Base-by-base conservation (phyloP, 768 basidiomycete genomes). In the Zangia roseola region DNA sequence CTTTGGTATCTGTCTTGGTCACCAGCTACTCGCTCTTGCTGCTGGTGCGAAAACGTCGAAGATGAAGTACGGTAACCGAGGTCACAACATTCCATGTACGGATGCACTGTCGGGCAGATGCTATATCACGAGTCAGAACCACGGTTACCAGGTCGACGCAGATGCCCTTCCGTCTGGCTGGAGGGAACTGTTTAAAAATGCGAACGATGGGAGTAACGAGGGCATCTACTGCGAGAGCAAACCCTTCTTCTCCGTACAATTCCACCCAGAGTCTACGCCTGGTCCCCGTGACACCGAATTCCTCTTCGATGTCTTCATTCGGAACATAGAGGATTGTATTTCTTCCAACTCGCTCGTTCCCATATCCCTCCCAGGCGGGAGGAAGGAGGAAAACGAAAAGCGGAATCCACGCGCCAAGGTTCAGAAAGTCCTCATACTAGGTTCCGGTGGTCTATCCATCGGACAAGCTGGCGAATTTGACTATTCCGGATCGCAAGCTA, bases 391-490 rank as follows among this genome's bases (percentile, higher is more conserved):
- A 52, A 95, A 94, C 69, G 86, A 87, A 55, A 75, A 64, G 69
- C 82, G 77, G 45, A 74, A 79, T 35, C 89, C 86, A 43, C 84
- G 83, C 53, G 79, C 79, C 49, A 79, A 86, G 53, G 92, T 97
- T 44, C 82, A 80, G 60, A 99, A 99, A 72, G 94, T 99, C 45
- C 79, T 99, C 59, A 92, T 99, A 57, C 84, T 99, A 43, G 97
- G 97, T 40, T 97, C 95, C 6, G 97, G 97, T 24, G 97, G 97
- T 55, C 75, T 99, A 17, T 97, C 94, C 10, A 99, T 99, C 56
- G 97, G 97, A 42, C 97, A 99, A 67, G 97, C 97, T 1, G 97
- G 97, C 58, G 97, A 99, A 70, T 99, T 99, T 71, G 97, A 99
- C 72, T 99, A 99, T 73, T 98, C 97, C 0, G 97, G 97, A 54